Conservation (phyloP, 192 early-diverging fungal species). For the Dissophora ornata region DNA sequence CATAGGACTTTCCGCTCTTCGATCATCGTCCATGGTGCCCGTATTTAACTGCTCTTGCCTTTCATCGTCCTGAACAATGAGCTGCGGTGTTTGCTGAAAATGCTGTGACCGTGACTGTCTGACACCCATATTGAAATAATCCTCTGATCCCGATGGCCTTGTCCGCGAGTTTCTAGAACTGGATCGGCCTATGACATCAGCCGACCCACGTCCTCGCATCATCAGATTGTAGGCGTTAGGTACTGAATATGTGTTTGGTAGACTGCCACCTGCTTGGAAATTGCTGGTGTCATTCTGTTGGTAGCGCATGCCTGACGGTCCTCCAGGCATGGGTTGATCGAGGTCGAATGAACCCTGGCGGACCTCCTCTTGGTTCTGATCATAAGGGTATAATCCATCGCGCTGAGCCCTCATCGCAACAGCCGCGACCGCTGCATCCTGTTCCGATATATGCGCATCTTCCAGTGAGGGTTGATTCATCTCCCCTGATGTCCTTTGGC, state of each 20-base stretch:
- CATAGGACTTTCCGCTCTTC: background rate
- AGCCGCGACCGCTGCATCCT: conserved; percentile 46
- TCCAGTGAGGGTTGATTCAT: conserved; percentile 28
- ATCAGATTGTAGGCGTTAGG: conserved; percentile 40
- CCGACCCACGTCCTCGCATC: conserved; percentile 47
- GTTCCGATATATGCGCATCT: conserved; percentile 42
- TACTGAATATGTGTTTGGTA: conserved; percentile 1
- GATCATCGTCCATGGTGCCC: background rate
- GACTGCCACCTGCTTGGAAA: too few relatives aligned
- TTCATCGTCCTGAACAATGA: conserved; percentile 1
- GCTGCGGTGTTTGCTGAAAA: conserved; percentile 2
- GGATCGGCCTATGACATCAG: conserved; percentile 27
- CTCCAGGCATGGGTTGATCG: conserved; percentile 12
- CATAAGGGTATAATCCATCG: conserved; percentile 13
- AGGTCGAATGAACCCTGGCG: conserved; percentile 31
- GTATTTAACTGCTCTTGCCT: background rate
- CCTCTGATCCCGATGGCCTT: conserved; percentile 14
- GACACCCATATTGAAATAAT: conserved; percentile 26
- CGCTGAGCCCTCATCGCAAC: conserved; percentile 37
- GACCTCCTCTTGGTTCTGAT: conserved; percentile 27
- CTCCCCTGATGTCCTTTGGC: conserved; percentile 13
- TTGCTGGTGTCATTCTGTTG: too few relatives aligned
- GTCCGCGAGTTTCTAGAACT: conserved; percentile 29
- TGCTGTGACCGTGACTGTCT: conserved; percentile 16
- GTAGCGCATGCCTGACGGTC: too few relatives aligned